Evolutionary conservation across 2,329 filamentous ascomycete genomes (phyloP).

Genomic region (Coniochaeta prunicola): DNA sequence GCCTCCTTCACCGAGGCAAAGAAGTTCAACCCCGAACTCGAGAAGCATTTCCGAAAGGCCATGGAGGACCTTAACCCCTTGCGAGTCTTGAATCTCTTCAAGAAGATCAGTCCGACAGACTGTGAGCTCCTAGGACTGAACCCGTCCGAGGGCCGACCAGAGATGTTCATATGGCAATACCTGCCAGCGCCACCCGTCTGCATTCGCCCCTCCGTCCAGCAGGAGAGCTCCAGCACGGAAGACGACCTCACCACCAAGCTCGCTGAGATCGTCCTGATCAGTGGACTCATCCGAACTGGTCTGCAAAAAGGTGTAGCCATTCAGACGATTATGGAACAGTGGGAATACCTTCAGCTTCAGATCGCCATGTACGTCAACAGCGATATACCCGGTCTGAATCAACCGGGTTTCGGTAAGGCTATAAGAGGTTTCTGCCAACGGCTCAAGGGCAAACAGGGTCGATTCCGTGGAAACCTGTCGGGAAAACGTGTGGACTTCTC

Average conservation of each 20-base stretch:
- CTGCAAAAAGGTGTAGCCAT: conserved; percentile 78
- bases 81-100: conserved; percentile 83
- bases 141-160: conserved; percentile 77
- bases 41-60: conserved; percentile 86
- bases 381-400: conserved; percentile 86
- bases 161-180: conserved; percentile 98
- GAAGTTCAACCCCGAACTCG: conserved; percentile 70
- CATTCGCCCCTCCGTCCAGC: conserved; percentile 87
- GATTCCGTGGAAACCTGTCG: conserved; percentile 92
- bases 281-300: conserved; percentile 76
- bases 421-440: conserved; percentile 93
- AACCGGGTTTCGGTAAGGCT: conserved; percentile 77
- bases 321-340: conserved; percentile 91
- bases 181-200: conserved; percentile 90
- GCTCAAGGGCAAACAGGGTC: conserved; percentile 93
- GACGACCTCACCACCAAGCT: conserved; percentile 96
- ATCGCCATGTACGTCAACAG: conserved; percentile 98
- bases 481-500: conserved; percentile 99
- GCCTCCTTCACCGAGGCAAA: conserved; percentile 76
- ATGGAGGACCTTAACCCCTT: conserved; percentile 92
- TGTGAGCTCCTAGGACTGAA: conserved; percentile 89
- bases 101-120: conserved; percentile 74
- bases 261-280: conserved; percentile 92
- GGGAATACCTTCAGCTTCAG: conserved; percentile 93
- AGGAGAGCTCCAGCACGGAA: conserved; percentile 89